These are phyloP conservation scores for Albizia julibrissin DNA, from an alignment of 306 rosid species.

Conservation along the genomic window DNA sequence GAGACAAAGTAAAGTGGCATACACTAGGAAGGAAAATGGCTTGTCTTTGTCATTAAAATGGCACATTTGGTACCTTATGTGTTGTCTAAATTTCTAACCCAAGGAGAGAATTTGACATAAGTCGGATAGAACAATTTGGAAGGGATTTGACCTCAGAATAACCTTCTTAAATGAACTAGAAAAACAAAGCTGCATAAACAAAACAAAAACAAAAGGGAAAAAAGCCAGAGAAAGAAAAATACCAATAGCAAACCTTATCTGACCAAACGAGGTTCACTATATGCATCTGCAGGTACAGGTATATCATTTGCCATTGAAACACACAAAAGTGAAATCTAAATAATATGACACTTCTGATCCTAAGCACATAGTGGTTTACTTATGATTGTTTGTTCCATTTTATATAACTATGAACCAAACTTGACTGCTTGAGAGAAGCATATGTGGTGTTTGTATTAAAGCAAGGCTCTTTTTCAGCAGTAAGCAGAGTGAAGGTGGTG, in stretches of 20 bases:
- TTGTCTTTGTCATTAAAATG: background rate
- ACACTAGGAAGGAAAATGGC: background rate
- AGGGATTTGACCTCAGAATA: background rate
- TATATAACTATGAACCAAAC: background rate
- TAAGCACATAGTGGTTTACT: background rate
- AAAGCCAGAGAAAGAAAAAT: no score
- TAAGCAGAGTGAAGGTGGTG: background rate
- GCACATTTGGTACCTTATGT: background rate
- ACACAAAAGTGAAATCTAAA: background rate
- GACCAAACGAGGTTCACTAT: background rate
- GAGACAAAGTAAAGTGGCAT: background rate
- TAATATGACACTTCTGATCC: background rate
- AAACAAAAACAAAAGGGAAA: background rate
- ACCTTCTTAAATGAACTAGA: background rate
- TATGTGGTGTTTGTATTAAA: background rate
- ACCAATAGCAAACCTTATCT: background rate
- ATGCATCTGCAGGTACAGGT: no score
- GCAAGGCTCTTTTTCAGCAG: background rate
- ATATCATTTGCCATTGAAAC: background rate
- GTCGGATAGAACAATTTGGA: background rate
- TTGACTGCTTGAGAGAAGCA: background rate
- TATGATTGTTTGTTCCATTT: background rate
- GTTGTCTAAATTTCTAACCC: background rate
- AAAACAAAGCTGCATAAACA: background rate
- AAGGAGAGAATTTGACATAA: background rate